phyloP scores from a whole-genome alignment of 1,284 basidiomycete genomes.

The Ustilago esculenta region DNA sequence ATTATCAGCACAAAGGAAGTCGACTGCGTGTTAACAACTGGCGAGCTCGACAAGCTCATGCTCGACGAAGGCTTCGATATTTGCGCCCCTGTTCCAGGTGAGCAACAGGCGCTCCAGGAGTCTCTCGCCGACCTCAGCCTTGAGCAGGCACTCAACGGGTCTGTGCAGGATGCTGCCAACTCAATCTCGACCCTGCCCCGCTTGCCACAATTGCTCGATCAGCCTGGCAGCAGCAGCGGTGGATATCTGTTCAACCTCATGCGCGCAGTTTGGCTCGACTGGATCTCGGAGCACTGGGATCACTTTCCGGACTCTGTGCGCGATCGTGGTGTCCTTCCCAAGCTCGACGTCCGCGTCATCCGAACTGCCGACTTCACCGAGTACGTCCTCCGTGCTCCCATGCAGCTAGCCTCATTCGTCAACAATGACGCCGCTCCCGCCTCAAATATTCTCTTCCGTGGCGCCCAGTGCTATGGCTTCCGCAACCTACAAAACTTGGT shows the following conservation, averaged over 20 bases:
- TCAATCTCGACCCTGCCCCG: constrained; percentile 18
- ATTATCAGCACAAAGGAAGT: constrained; percentile 77
- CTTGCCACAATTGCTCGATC: constrained; percentile 79
- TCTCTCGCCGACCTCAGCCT: constrained; percentile 17
- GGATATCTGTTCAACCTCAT: constrained; percentile 79
- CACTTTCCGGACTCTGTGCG: constrained; percentile 12
- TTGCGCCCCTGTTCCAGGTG: constrained; percentile 71
- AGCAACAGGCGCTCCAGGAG: constrained; percentile 15
- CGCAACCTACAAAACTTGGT: constrained; percentile 97
- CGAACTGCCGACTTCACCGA: constrained; percentile 74
- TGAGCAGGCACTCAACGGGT: constrained; percentile 16
- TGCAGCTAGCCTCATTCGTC: neutral
- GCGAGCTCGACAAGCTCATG: constrained; percentile 89
- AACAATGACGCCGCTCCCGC: neutral
- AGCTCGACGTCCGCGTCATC: constrained; percentile 55
- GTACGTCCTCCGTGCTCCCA: constrained; percentile 68
- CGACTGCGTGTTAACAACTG: constrained; percentile 97
- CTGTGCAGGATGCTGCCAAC: neutral
- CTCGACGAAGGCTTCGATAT: constrained; percentile 83
- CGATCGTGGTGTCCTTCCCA: constrained; percentile 27
- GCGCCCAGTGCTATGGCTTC: constrained; percentile 96
- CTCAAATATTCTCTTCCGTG: constrained; percentile 78
- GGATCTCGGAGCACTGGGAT: constrained; percentile 27
- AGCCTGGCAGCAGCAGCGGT: constrained; percentile 88
- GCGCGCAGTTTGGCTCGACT: constrained; percentile 52